Evolutionary conservation across 2,329 filamentous ascomycete species (phyloP).

Genomic region (Calonectria pauciramosa): DNA sequence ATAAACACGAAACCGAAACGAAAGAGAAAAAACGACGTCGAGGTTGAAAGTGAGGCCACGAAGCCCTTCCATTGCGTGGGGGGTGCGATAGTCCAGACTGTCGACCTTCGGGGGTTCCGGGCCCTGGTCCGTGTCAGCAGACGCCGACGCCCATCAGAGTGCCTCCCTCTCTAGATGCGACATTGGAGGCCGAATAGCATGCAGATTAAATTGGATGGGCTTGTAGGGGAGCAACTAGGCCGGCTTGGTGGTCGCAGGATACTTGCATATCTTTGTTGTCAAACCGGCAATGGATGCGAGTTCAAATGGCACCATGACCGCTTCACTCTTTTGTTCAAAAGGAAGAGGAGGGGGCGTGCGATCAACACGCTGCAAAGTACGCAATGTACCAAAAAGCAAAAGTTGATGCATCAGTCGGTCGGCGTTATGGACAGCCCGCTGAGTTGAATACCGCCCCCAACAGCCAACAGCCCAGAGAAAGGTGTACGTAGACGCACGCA

Average conservation of each 20-base stretch:
- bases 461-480: not conserved
- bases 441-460: not conserved
- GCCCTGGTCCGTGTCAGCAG: not conserved
- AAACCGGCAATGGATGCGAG: not conserved
- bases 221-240: not conserved
- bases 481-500: not conserved
- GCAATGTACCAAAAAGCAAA: not conserved
- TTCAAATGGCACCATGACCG: not conserved
- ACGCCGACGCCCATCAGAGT: not conserved
- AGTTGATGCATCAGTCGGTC: not conserved
- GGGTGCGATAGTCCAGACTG: not conserved
- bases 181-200: not conserved
- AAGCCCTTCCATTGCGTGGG: not conserved
- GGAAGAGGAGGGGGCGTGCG: not conserved
- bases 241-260: not conserved
- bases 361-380: not conserved
- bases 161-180: not conserved
- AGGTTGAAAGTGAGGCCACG: constrained; percentile 9
- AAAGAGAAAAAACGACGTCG: not conserved
- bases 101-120: not conserved
- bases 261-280: not conserved
- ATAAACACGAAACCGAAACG: not conserved
- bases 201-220: not conserved
- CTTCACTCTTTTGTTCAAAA: not conserved
- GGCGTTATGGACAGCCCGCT: not conserved